Evolutionary conservation across 1,284 basidiomycete genomes (phyloP), one percentile per base, ranked within the genome.

Genomic region (Farysia itapuensis): DNA sequence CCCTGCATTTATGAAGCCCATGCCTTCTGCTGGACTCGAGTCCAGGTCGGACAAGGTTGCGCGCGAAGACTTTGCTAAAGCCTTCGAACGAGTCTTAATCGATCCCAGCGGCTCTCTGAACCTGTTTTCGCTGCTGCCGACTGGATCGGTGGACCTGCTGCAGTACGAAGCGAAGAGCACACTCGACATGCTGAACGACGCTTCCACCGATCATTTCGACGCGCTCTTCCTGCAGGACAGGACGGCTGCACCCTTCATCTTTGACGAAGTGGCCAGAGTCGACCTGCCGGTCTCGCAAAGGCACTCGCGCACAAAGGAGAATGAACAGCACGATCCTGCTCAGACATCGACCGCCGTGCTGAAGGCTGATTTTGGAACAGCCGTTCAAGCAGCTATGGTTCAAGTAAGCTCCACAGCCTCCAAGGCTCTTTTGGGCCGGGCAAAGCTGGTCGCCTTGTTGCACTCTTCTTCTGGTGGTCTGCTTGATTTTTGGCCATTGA

Each of bases 91-190:
- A 13, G 81, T 87, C 7, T 84, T 96, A 32, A 86, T 95, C 1
- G 92, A 95, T 67, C 84, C 87, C 0, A 83, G 85, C 0, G 90
- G 89, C 0, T 82, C 81, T 2, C 80, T 90, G 40, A 98, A 98
- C 73, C 70, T 95, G 13, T 78, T 96, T 19, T 57, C 67, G 4
- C 47, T 51, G 21, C 48, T 69, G 18, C 64, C 70, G 4, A 44
- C 59, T 14, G 80, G 84, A 6, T 87, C 86, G 4, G 78, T 90
- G 4, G 83, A 86, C 36, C 78, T 88, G 76, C 85, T 89, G 74
- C 75, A 81, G 72, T 35, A 40, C 37, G 74, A 77, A 35, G 75
- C 75, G 2, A 47, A 35, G 21, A 45, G 57, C 28, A 67, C 72
- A 2, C 54, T 77, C 37, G 59, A 57, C 24, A 67, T 76, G 58